Base-by-base conservation (phyloP, 805 yeast genomes). In the Zygosaccharomyces lentus region DNA sequence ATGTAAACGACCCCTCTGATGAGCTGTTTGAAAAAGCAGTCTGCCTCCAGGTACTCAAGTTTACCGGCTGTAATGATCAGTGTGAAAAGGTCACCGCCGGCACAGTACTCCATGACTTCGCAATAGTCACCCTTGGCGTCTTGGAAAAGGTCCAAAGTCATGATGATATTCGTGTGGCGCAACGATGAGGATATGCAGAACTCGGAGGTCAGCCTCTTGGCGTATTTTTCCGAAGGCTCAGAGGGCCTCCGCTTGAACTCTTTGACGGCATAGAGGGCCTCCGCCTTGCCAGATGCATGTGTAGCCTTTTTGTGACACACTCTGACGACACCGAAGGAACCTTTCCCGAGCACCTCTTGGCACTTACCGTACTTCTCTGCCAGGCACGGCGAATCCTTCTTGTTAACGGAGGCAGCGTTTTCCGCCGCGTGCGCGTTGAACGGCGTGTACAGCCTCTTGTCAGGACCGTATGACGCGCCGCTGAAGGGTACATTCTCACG, bases 311-410 rank as follows among this genome's bases (percentile, higher is more conserved):
- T 84, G 70, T 90, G 97, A 6, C 95, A 77, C 4, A 93, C 79
- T 50, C 96, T 74, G 16, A 91, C 98, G 37, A 88, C 87, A 15
- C 99, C 99, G 70, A 86, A 91, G 0, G 96, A 82, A 16, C 98
- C 98, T 42, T 86, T 77, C 21, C 99, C 99, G 52, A 93, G 78
- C 39, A 90, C 87, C 64, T 91, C 98, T 66, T 88, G 96, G 64
- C 98, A 91, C 43, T 85, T 77, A 35, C 99, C 99, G 64, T 91
- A 91, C 62, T 90, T 86, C 56, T 89, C 90, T 7, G 81, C 84
- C 64, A 91, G 84, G 8, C 90, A 47, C 6, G 47, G 42, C 2
- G 51, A 42, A 23, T 46, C 55, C 19, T 39, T 45, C 23, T 49
- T 50, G 21, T 23, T 24, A 19, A 48, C 31, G 2, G 51, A 37